Evolutionary conservation across 441 rosid genomes (phyloP), one percentile per base, ranked within the genome.

Genomic region (Populus hybrid): DNA sequence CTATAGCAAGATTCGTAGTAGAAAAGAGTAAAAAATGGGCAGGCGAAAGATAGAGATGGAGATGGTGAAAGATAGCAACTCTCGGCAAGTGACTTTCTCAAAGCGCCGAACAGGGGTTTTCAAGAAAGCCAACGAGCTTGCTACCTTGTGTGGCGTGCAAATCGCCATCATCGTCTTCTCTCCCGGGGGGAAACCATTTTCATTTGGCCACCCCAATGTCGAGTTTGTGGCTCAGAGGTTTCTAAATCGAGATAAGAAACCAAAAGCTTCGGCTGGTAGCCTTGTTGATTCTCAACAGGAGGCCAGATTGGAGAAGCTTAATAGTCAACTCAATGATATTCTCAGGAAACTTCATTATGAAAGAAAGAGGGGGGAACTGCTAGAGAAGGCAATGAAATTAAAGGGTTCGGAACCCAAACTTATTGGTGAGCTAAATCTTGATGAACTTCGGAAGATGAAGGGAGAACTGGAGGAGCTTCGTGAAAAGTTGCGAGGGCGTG

Each of bases 41-140:
- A 77, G 92, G 35, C 84, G 79, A 61, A 89, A 85, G 84, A 82
- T 87, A 10, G 75, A 77, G 30, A 86, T 86, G 40, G 78, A 80
- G n/a, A 86, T 77, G 80, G 88, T 86, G 53, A 76, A 79, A 3
- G 82, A 86, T 70, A 83, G 77, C 35, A 82, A 40, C 42, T 73
- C 84, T 46, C 83, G 83, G 19, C 86, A 89, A 63, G 92, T 89
- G 19, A 87, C 92, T 1, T 87, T 87, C 86, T 89, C 90, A 0
- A 89, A 89, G 74, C 85, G 92, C 1, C 79, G 86, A 0, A 64
- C 86, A 1, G 89, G 90, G 0, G 81, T 87, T 0, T 85, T 89
- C 73, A 87, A 87, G 77, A 89, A 89, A 23, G 90, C 91, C 0
- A 81, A 84, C 16, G 90, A 87, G 66, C 86, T 87, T 4, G 85